Percentiles rank a stretch among this genome's conserved stretches.
Evolutionary conservation across 2,329 filamentous ascomycete species (phyloP).

Genomic region (Claviceps sp.): DNA sequence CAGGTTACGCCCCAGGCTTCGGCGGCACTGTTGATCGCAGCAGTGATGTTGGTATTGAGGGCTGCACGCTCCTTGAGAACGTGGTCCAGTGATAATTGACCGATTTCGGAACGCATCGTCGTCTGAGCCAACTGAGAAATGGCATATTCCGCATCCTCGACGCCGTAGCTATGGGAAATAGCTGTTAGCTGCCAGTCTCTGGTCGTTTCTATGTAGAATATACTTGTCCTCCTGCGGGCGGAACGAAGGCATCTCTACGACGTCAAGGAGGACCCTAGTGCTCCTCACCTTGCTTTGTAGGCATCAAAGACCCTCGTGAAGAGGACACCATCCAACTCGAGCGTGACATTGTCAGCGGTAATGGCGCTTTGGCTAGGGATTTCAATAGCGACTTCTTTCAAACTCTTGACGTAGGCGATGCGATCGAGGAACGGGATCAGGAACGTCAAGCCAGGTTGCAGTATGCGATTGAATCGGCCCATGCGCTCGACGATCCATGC

Average conservation of each 20-base stretch:
- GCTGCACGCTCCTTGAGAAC: conserved; percentile 94
- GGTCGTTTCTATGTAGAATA: no score
- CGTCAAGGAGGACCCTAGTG: neutral
- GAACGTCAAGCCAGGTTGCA: conserved; percentile 82
- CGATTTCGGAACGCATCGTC: conserved; percentile 97
- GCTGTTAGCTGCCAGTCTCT: neutral
- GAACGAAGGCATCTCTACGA: neutral
- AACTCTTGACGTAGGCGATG: conserved; percentile 93
- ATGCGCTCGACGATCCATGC: conserved; percentile 99
- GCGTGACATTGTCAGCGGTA: conserved; percentile 93
- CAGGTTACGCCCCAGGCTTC: conserved; percentile 95
- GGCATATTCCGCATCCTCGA: conserved; percentile 97
- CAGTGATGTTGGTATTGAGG: conserved; percentile 96
- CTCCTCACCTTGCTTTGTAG: conserved; percentile 77
- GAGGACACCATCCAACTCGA: conserved; percentile 89
- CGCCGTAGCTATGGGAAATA: conserved; percentile 60
- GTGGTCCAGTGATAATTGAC: conserved; percentile 89
- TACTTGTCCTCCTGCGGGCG: no score
- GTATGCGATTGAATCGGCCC: conserved; percentile 90
- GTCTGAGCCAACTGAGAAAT: conserved; percentile 97
- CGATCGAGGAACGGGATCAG: conserved; percentile 84
- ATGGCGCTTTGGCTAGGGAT: conserved; percentile 97
- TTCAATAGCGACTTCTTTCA: conserved; percentile 93
- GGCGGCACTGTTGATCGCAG: conserved; percentile 94
- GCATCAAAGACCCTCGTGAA: conserved; percentile 96